Evolutionary conservation across 768 basidiomycete species (phyloP), one percentile per base, ranked within the genome.

Genomic region (Paxillus involutus): DNA sequence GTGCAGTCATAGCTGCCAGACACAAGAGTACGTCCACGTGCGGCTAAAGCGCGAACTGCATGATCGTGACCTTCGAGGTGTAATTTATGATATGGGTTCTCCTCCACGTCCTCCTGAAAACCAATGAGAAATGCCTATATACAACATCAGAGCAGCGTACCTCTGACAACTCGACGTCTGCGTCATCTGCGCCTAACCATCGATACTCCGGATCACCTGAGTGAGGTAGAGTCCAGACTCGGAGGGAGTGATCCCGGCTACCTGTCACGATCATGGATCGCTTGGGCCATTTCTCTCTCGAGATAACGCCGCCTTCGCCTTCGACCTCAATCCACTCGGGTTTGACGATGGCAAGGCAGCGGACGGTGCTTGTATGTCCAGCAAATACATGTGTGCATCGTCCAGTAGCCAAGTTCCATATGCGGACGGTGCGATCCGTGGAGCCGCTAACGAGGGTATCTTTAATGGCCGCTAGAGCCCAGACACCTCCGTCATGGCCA

Each of bases 1-100:
- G 88, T 93, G 63, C 88, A 90, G 66, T 99, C 96, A 68, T 98
- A 98, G 66, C 94, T 96, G 35, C 96, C 96, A 24, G 94, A 95
- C 16, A 98, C 92, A 41, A 97, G 80, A 1, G 89, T 91, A 40
- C 91, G 79, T 9, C 94, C 94, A 58, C 94, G 79, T 16, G 93
- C 91, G 19, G 94, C 93, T n/a, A 97, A 76, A 6, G 94, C 93
- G 52, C 94, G 83, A 19, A 97, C 93, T 19, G 94, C 94, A 63
- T 91, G 88, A 51, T 89, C 88, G 63, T 99, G 96, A 0, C 97
- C 96, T 64, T 86, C 81, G 2, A 99, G 80, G 60, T 86, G 83
- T 42, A 88, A 74, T 51, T 88, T 80, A 67, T 98, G 94, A 69
- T 90, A 98, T 1, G 97, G 97, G 63, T 99, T 99, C 52, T 84